Base-by-base conservation (phyloP, 208 protist genomes). In the Leishmania tarentolae region DNA sequence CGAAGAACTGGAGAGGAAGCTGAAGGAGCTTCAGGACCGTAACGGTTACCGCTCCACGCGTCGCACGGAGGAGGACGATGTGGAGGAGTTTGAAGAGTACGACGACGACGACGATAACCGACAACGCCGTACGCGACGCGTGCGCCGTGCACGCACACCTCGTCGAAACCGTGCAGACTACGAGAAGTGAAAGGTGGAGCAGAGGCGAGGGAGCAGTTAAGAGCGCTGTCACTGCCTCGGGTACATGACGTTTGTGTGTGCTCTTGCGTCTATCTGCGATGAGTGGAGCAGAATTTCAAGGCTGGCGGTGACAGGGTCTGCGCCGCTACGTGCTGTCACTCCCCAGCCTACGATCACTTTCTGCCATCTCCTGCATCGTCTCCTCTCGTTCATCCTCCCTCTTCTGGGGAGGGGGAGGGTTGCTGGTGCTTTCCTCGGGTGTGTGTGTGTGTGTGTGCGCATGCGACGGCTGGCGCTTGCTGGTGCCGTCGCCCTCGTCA, bases 1-100 rank as follows among this genome's bases (percentile, higher is more conserved):
- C 56, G 80, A 80, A 53, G 73, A 88, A 66, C 75, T 94, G 59
- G 76, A 94, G 78, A 81, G 79, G n/a, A 57, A 91, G 81, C 71
- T 94, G 40, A 87, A 76, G 28, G 86, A 82, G 47, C 63, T 91
- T 47, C 75, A 84, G 76, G 81, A 80, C n/a, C 81, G 63, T 1
- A 74, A 81, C 19, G 47, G 82, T n/a, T 35, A 47, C 46, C 75
- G 47, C 7, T 21, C 66, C 4, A n/a, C 31, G 2, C 46, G 44
- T 19, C 46, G 61, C 6, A 19, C 42, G 4, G 47, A 86, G 3
- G 71, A 87, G 31, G 72, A 82, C 3, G 40, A 86, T 28, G 80
- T 81, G 46, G 73, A 86, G 8, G 85, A 86, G 13, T 11, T 17
- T 42, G 80, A 86, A 1, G 80, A 80, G 21, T 76, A 87, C 31